Base-by-base conservation (phyloP, 2,329 filamentous ascomycete species). In the Colletotrichum noveboracense region DNA sequence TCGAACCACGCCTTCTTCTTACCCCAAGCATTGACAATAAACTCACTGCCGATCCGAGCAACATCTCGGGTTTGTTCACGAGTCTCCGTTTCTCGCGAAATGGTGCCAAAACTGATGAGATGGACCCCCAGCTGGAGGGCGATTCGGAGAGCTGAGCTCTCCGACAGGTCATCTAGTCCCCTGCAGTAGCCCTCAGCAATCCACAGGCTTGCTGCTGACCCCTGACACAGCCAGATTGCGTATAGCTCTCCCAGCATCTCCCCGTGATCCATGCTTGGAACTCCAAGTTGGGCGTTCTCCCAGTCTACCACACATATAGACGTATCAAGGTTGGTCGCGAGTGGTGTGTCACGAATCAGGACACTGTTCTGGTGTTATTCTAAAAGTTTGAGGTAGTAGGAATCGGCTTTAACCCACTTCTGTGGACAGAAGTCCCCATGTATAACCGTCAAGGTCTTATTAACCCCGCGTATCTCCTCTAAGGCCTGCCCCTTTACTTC, bases 341-440 rank as follows among this genome's bases (percentile, higher is more conserved):
- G 28, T 61, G 56, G 56, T 30, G 26, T 30, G 26, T 61, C 26
- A 5, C 28, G 14, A n/a, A 61, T 61, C 21, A 61, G 56, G 18
- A 61, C 56, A 61, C 56, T 61, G 24, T 21, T 28, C 8, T 21
- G n/a, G 38, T n/a, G 38, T 56, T 56, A 26, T 24, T 56, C 38
- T 10, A n/a, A 48, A 48, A n/a, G 18, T 48, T 48, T 21, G 38
- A 21, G 18, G 18, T 12, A 56, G 21, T 56, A 56, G 52, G 52
- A 18, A 26, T 48, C 5, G 52, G 52, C 21, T 13, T 24, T n/a
- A 13, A 82, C 87, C 80, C 78, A 88, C 85, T 93, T 93, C 69
- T 90, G 91, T 2, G 90, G 89, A 90, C 91, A 92, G 70, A 92
- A 92, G 77, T 93, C 90, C 0, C 91, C 91, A 78, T 93, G 91